Percentiles rank a stretch among this genome's conserved stretches.
These are phyloP conservation scores for Pseudogymnoascus sp. DNA, from an alignment of 2,329 filamentous ascomycete species.

Conservation along the genomic window DNA sequence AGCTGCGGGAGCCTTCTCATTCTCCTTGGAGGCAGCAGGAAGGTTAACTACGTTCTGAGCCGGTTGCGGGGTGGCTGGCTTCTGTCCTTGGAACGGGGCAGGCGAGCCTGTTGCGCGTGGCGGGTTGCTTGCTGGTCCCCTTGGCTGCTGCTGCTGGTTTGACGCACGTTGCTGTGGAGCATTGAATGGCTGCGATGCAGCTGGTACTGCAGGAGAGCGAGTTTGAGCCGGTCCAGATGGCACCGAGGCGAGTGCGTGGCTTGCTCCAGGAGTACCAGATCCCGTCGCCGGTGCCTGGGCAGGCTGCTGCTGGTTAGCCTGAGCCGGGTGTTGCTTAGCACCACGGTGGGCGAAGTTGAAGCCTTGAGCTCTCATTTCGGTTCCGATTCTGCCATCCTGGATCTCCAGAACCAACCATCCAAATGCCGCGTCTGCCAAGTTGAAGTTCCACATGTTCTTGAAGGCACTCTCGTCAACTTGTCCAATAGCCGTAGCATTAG, in stretches of 20 bases:
- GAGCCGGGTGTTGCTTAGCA: conserved; percentile 61
- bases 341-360: conserved; percentile 98
- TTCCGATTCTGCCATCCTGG: conserved; percentile 91
- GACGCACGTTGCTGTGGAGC: conserved; percentile 23
- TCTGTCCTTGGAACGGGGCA: conserved; percentile 23
- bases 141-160: conserved; percentile 25
- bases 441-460: conserved; percentile 99
- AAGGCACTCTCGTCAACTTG: conserved; percentile 98
- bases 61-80: conserved; percentile 45
- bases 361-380: conserved; percentile 96
- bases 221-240: conserved; percentile 26
- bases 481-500: conserved; percentile 60
- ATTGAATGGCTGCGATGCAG: conserved; percentile 22
- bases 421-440: conserved; percentile 93
- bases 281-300: conserved; percentile 31
- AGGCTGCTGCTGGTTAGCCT: conserved; percentile 28
- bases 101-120: conserved; percentile 27
- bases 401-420: conserved; percentile 93
- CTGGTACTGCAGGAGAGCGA: conserved; percentile 22
- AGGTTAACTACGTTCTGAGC: conserved; percentile 28
- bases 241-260: conserved; percentile 28
- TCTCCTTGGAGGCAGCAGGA: conserved; percentile 45
- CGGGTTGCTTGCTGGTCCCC: conserved; percentile 25
- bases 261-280: conserved; percentile 29
- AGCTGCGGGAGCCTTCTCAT: conserved; percentile 44